Percentiles rank a stretch among this genome's conserved stretches.
Conservation (phyloP, 1,139 yeast genomes). For the Yamadazyma diospyri region DNA sequence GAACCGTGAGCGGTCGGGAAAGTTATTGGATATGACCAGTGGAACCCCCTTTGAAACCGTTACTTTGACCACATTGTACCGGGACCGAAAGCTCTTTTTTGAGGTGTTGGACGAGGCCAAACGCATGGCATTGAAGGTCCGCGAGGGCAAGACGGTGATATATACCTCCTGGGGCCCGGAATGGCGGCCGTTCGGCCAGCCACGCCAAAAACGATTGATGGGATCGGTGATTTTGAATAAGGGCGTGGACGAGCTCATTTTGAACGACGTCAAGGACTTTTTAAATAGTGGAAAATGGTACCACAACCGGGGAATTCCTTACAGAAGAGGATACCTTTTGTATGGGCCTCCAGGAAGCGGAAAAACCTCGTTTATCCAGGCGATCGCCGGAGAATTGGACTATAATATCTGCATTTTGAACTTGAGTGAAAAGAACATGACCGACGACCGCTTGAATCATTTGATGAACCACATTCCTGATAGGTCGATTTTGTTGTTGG, state of each 20-base stretch:
- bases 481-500: slow-evolving; percentile 76
- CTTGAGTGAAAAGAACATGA: slow-evolving; percentile 82
- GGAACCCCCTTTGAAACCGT: slow-evolving; percentile 97
- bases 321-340: slow-evolving; percentile 87
- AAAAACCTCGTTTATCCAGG: slow-evolving; percentile 92
- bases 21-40: slow-evolving; percentile 80
- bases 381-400: slow-evolving; percentile 93
- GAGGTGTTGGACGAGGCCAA: slow-evolving; percentile 86
- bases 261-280: slow-evolving; percentile 77
- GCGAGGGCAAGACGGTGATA: slow-evolving; percentile 91
- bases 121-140: slow-evolving; percentile 70
- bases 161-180: slow-evolving; percentile 97
- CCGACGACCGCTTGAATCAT: slow-evolving; percentile 92
- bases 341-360: slow-evolving; percentile 99
- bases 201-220: slow-evolving; percentile 78
- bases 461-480: slow-evolving; percentile 95
- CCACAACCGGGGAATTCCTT: slow-evolving; percentile 93
- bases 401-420: slow-evolving; percentile 92
- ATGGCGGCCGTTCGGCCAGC: slow-evolving; percentile 98
- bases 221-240: slow-evolving; percentile 84
- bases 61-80: slow-evolving; percentile 81
- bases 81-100: slow-evolving; percentile 69
- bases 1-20: slow-evolving; percentile 85
- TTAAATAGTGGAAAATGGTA: slow-evolving; percentile 85
- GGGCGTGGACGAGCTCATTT: slow-evolving; percentile 63